Evolutionary conservation across 441 rosid species (phyloP).

Genomic region (Populus hybrid): DNA sequence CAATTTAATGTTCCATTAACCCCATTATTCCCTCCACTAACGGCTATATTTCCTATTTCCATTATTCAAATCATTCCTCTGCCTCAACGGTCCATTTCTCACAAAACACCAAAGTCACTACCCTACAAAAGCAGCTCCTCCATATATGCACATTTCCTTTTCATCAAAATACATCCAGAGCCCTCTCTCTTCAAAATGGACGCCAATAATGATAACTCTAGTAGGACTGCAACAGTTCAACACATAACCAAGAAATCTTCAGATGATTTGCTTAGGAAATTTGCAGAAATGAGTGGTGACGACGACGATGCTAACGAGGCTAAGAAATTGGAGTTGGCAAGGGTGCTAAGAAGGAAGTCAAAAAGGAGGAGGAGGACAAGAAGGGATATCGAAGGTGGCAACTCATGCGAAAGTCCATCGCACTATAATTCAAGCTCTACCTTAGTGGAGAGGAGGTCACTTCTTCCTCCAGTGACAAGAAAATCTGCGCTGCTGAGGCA

Average conservation of each 20-base stretch:
- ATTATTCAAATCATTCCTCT: slow-evolving; percentile 26
- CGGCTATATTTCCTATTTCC: slow-evolving; percentile 28
- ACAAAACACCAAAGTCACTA: slow-evolving; percentile 10
- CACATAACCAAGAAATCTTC: slow-evolving; percentile 68
- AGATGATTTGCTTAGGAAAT: slow-evolving; percentile 70
- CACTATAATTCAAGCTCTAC: slow-evolving; percentile 8
- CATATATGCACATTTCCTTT: background rate
- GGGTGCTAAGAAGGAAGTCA: slow-evolving; percentile 39
- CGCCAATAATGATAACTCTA: background rate
- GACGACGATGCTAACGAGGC: background rate
- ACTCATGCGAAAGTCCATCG: slow-evolving; percentile 27
- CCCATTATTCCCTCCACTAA: slow-evolving; percentile 17
- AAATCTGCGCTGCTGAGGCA: slow-evolving; percentile 46
- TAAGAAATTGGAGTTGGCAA: slow-evolving; percentile 14
- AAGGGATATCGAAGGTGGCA: background rate
- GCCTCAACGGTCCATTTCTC: slow-evolving; percentile 61
- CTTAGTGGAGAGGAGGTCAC: slow-evolving; percentile 54
- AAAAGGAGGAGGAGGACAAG: slow-evolving; percentile 22
- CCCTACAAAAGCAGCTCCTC: background rate
- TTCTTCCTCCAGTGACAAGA: slow-evolving; percentile 46
- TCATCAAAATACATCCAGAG: too few relatives aligned
- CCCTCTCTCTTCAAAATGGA: slow-evolving; percentile 5
- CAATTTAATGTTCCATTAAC: background rate
- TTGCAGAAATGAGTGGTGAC: slow-evolving; percentile 43
- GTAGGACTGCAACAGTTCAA: slow-evolving; percentile 32